Base-by-base conservation (phyloP, 345 rosid species). In the Ailanthus altissimus region DNA sequence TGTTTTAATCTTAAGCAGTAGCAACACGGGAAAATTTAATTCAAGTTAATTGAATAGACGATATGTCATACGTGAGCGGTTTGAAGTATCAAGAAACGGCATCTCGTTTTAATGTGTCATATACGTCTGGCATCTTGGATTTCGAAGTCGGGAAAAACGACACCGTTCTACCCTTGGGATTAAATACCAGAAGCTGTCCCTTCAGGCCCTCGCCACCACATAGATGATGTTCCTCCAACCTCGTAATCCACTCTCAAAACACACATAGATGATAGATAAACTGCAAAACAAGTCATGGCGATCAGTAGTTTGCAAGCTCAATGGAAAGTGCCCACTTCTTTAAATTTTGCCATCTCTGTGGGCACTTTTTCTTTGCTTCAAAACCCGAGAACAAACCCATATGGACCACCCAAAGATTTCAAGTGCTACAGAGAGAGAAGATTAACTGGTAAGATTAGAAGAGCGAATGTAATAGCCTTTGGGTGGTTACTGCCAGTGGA, bases 401-500 rank as follows among this genome's bases (percentile, higher is more conserved):
- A 49, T 32, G 59, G 42, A 77, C 16, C 50, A 15, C 57, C 72
- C 32, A 77, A 78, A 65, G 76, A 71, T 70, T 78, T 71, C 57
- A 40, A 45, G 32, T 42, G 47, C 57, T 53, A 15, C 77, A 69
- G 60, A 72, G 77, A 59, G 45, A 51, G 77, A 57, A 75, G 78
- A 26, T 23, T 46, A 16, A 7, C 46, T 16, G 76, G 8, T 16
- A 78, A 65, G 36, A 62, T 79, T 58, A 84, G 82, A 75, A 79
- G 81, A 67, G 77, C 73, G 49, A 63, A 45, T 43, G 69, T 80
- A 25, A 86, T 84, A 65, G 67, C 45, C 16, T 85, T 92, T 59
- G 86, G 86, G 1, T 77, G 85, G 85, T 69, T 91, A 46, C 76
- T 93, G 38, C 95, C 97, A 0, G 97, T 93, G 60, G 97, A 94